phyloP scores from a whole-genome alignment of 2,329 filamentous ascomycete genomes.

The Acrodontium crateriforme region DNA sequence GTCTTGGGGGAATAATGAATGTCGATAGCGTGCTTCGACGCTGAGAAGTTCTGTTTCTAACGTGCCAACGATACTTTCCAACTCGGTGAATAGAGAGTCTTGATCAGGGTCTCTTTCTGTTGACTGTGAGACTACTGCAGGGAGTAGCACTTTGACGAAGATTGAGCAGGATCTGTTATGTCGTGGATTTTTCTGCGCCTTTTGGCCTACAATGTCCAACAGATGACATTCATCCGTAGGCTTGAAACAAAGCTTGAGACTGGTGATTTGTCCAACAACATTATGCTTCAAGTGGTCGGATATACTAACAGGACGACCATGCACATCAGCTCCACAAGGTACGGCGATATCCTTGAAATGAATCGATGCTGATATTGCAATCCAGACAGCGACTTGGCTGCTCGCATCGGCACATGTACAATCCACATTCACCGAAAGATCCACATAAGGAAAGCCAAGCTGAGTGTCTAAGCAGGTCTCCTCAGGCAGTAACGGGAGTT shows the following conservation, averaged over 20 bases:
- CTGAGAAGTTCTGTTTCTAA: slow-evolving; percentile 18
- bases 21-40: slow-evolving; percentile 22
- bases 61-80: slow-evolving; percentile 21
- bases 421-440: slow-evolving; percentile 12
- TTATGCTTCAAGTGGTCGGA: no score
- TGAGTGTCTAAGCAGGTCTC: no score
- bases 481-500: no score
- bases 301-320: slow-evolving; percentile 6
- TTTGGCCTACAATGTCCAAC: slow-evolving; percentile 17
- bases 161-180: slow-evolving; percentile 14
- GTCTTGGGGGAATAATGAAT: slow-evolving; percentile 19
- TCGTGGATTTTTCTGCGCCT: slow-evolving; percentile 13
- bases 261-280: slow-evolving; percentile 14
- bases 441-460: slow-evolving; percentile 13
- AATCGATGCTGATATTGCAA: slow-evolving; percentile 16
- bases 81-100: slow-evolving; percentile 17
- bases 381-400: slow-evolving; percentile 15
- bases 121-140: slow-evolving; percentile 6
- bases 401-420: slow-evolving; percentile 13
- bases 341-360: slow-evolving; percentile 7
- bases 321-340: slow-evolving; percentile 6
- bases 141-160: slow-evolving; percentile 16
- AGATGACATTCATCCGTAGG: slow-evolving; percentile 12
- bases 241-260: slow-evolving; percentile 19
- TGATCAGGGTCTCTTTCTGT: slow-evolving; percentile 8